Base-by-base conservation (phyloP, 352 stramenopile species). In the Pythium graminicola region DNA sequence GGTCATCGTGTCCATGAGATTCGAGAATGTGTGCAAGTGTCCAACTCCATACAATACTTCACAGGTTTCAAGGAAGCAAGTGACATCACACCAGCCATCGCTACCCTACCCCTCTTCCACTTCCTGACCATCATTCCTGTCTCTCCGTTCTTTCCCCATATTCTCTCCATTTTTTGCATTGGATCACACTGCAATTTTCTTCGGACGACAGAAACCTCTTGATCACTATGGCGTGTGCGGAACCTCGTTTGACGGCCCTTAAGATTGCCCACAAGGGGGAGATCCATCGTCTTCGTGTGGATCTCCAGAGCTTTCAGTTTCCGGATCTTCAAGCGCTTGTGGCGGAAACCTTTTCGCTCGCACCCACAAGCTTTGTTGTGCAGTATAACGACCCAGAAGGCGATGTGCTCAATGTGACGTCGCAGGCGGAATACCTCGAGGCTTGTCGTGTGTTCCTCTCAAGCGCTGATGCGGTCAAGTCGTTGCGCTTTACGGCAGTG, bases 201-300 rank as follows among this genome's bases (percentile, higher is more conserved):
- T 28, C 22, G 20, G 11, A 35, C 11, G 26, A 11, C 26, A 17
- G 16, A 39, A 39, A 35, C 39, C 32, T 40, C 33, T n/a, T 22
- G 50, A 31, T 17, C 32, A 52, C 20, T 2, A 42, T 86, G 76
- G 67, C 63, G 45, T 64, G 67, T 57, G 24, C 60, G 29, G 62
- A 71, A 62, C 67, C 59, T 40, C 54, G 50, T 36, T 49, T 83
- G 48, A 84, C 74, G 39, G 70, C 80, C 6, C 60, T 93, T 20
- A 93, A 93, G 74, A 71, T 93, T 51, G 76, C 64, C 56, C 72
- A 82, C 78, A 88, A 86, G 60, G 80, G 82, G 46, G 82, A 93
- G 64, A 85, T 93, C 50, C 80, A 90, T 65, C 80, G 82, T 60
- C 71, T 93, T 33, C 68, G 67, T 43, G 68, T 87, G 55, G 68